A percentile compares a stretch with the other conserved stretches of the same genome.
phyloP scores from a whole-genome alignment of 805 yeast species.

The Kluyveromyces lactis region DNA sequence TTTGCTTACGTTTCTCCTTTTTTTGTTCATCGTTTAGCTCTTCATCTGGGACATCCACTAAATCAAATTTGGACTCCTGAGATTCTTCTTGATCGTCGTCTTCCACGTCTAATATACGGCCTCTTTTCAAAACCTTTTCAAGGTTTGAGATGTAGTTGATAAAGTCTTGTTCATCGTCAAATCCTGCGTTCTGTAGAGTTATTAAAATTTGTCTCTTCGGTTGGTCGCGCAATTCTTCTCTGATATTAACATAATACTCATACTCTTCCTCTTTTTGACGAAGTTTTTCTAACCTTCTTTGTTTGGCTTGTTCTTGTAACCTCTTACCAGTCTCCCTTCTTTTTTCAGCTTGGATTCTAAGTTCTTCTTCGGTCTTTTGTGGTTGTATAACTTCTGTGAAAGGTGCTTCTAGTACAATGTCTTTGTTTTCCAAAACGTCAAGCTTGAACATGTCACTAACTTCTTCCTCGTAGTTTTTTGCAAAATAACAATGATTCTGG shows the following conservation, averaged over 20 bases:
- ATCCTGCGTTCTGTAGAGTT: constrained; percentile 61
- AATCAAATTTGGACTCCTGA: constrained; percentile 49
- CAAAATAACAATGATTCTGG: constrained; percentile 71
- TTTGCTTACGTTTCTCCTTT: constrained; percentile 81
- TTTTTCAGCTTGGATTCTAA: constrained; percentile 66
- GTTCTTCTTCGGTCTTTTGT: constrained; percentile 78
- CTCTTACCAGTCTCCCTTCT: constrained; percentile 80
- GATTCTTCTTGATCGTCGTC: constrained; percentile 39
- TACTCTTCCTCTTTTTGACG: constrained; percentile 74
- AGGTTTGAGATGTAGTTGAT: constrained; percentile 54
- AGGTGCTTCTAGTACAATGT: constrained; percentile 77
- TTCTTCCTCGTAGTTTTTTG: constrained; percentile 60
- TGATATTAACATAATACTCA: constrained; percentile 57
- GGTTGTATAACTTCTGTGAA: constrained; percentile 54
- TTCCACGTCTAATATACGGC: constrained; percentile 56
- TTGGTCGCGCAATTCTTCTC: constrained; percentile 41
- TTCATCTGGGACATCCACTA: constrained; percentile 78
- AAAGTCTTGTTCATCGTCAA: constrained; percentile 66
- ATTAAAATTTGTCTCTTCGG: constrained; percentile 47
- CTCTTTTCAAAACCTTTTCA: constrained; percentile 61
- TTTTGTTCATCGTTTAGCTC: constrained; percentile 71
- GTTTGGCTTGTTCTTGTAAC: constrained; percentile 88
- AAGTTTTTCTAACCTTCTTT: constrained; percentile 70
- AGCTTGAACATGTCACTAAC: constrained; percentile 47
- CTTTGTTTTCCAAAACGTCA: constrained; percentile 57